Evolutionary conservation across 305 asterid species (phyloP).

Genomic region (Solanum hybrid): DNA sequence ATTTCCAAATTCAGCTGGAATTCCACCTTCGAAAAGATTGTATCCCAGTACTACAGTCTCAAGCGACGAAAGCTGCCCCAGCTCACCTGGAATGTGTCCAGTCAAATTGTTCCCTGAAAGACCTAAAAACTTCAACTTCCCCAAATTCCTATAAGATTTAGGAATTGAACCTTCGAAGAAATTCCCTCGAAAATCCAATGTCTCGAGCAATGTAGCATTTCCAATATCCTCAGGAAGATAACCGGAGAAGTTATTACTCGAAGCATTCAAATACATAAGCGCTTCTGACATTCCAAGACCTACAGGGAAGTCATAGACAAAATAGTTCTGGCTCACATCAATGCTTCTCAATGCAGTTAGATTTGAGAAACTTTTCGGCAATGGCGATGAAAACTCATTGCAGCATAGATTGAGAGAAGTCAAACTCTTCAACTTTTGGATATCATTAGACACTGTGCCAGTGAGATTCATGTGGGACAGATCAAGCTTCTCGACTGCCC

Average conservation of each 20-base stretch:
- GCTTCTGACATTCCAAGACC: slow-evolving; percentile 45
- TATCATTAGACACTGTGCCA: slow-evolving; percentile 41
- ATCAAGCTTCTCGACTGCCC: slow-evolving; percentile 47
- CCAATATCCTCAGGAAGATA: slow-evolving; percentile 60
- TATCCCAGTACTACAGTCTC: slow-evolving; percentile 75
- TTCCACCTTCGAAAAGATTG: slow-evolving; percentile 54
- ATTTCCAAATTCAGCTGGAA: slow-evolving; percentile 68
- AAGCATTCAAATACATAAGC: slow-evolving; percentile 44
- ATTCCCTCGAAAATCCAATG: slow-evolving; percentile 73
- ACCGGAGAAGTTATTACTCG: slow-evolving; percentile 76
- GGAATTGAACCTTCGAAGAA: slow-evolving; percentile 73
- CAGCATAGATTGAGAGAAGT: slow-evolving; percentile 37
- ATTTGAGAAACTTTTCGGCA: slow-evolving; percentile 46
- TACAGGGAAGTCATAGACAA: slow-evolving; percentile 38
- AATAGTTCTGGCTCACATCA: slow-evolving; percentile 67
- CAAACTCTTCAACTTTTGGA: slow-evolving; percentile 33
- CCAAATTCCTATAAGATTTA: slow-evolving; percentile 37
- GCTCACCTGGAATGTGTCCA: slow-evolving; percentile 51
- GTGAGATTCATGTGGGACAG: slow-evolving; percentile 65
- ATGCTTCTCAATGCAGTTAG: slow-evolving; percentile 40
- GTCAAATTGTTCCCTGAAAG: slow-evolving; percentile 82
- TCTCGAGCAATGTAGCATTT: slow-evolving; percentile 50
- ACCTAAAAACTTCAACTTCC: slow-evolving; percentile 62
- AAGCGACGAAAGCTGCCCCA: slow-evolving; percentile 49
- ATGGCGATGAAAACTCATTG: slow-evolving; percentile 48